These are phyloP conservation scores for Ogataea siamensis DNA, from an alignment of 805 yeast genomes.

Conservation along the genomic window DNA sequence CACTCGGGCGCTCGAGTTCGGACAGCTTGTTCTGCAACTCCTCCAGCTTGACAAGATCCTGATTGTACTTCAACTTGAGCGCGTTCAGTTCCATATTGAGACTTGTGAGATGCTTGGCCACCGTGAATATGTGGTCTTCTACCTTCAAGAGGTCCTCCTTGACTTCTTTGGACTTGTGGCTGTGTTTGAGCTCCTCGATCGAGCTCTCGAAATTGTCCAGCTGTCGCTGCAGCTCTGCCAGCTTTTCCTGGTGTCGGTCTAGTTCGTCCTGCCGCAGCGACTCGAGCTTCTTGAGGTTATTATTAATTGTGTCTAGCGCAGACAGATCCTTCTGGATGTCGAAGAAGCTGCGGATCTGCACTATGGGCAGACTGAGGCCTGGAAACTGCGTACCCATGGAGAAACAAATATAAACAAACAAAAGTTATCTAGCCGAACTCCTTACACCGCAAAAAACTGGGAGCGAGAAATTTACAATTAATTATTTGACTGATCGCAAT, in stretches of 20 bases:
- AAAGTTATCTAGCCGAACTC: neutral
- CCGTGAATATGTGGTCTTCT: slow-evolving; percentile 46
- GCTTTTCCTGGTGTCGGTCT: slow-evolving; percentile 15
- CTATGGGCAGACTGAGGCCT: slow-evolving; percentile 20
- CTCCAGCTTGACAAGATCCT: slow-evolving; percentile 37
- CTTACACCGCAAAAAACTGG: slow-evolving; percentile 6
- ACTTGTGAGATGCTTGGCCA: slow-evolving; percentile 53
- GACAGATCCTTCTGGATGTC: slow-evolving; percentile 20
- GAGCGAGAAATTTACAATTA: slow-evolving; percentile 1
- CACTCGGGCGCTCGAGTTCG: slow-evolving; percentile 18
- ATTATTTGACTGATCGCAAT: slow-evolving; percentile 8
- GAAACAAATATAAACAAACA: slow-evolving; percentile 9
- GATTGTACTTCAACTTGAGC: slow-evolving; percentile 37
- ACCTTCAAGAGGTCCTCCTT: slow-evolving; percentile 33
- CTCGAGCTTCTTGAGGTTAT: slow-evolving; percentile 19
- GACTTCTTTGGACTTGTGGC: slow-evolving; percentile 32
- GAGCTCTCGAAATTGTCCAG: slow-evolving; percentile 19
- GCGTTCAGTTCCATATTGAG: slow-evolving; percentile 45
- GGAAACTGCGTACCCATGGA: slow-evolving; percentile 21
- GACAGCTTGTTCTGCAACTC: slow-evolving; percentile 31
- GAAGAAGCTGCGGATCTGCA: slow-evolving; percentile 21
- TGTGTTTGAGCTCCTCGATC: slow-evolving; percentile 28
- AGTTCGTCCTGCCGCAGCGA: slow-evolving; percentile 15
- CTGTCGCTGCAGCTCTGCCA: slow-evolving; percentile 18
- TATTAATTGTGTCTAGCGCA: slow-evolving; percentile 20